Percentiles rank a stretch among this genome's conserved stretches.
These are phyloP conservation scores for Marchantia paleacea DNA, from an alignment of 225 moss, liverwort and hornwort species.

Conservation along the genomic window DNA sequence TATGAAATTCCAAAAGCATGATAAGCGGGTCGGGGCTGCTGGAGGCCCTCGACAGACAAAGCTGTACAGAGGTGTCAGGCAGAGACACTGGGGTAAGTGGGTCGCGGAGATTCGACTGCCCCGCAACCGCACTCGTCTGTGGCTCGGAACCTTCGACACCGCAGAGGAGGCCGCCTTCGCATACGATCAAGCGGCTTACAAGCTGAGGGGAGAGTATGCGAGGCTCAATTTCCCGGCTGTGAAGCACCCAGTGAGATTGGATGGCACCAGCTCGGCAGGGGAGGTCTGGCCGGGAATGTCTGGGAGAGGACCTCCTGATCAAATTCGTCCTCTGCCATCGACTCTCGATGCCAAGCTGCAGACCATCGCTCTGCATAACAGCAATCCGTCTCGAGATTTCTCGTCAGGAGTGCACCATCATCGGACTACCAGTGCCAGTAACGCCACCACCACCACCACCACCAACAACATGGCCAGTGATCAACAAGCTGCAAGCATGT, in stretches of 20 bases:
- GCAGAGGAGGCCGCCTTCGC: conserved; percentile 85
- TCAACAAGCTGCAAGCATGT: background rate
- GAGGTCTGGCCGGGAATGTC: conserved; percentile 34
- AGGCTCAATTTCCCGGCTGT: conserved; percentile 78
- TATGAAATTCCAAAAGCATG: conserved; percentile 58
- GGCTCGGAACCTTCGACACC: conserved; percentile 91
- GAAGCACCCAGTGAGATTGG: conserved; percentile 41
- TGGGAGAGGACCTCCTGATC: conserved; percentile 34
- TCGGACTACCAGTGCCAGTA: background rate
- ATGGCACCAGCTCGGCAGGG: background rate
- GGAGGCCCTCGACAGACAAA: conserved; percentile 61
- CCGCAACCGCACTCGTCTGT: conserved; percentile 70
- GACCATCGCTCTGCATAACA: conserved; percentile 64
- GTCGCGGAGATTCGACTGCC: conserved; percentile 87
- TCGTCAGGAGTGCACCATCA: conserved; percentile 26
- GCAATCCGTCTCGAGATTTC: conserved; percentile 32
- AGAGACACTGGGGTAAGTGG: conserved; percentile 96
- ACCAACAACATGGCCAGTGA: background rate
- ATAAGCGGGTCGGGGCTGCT: conserved; percentile 47
- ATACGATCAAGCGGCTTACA: conserved; percentile 81
- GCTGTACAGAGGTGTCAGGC: conserved; percentile 77
- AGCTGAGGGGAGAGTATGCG: conserved; percentile 77
- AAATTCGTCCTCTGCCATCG: conserved; percentile 36
- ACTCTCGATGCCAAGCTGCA: conserved; percentile 69
- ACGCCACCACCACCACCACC: background rate